A percentile compares a stretch with the other conserved stretches of the same genome.
These are phyloP conservation scores for Prunella vulgaris DNA, from an alignment of 257 asterid species.

Conservation along the genomic window DNA sequence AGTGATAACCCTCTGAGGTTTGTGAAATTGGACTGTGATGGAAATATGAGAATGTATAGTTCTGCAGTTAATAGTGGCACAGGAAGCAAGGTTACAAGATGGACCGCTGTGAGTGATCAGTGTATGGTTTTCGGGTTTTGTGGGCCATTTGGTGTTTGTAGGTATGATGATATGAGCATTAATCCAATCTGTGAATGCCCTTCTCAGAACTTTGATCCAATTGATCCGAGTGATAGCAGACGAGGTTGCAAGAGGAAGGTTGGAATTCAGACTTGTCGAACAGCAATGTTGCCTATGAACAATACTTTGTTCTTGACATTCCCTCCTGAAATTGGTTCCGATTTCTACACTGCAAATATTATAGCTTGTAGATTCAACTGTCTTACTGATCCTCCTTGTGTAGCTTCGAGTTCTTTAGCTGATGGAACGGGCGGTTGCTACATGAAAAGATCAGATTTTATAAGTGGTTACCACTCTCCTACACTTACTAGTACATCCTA, in stretches of 20 bases:
- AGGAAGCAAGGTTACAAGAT: constrained; percentile 37
- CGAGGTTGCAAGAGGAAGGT: constrained; percentile 54
- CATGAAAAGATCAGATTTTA: constrained; percentile 36
- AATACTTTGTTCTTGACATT: constrained; percentile 49
- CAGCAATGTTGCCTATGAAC: constrained; percentile 45
- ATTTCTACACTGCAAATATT: constrained; percentile 36
- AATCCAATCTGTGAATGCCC: constrained; percentile 59
- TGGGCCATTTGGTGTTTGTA: constrained; percentile 68
- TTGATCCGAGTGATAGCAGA: constrained; percentile 45
- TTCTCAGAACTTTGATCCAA: constrained; percentile 47
- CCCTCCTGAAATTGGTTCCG: constrained; percentile 31
- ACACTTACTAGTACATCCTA: constrained; percentile 59
- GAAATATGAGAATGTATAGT: constrained; percentile 71
- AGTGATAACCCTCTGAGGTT: constrained; percentile 37
- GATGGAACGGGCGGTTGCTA: constrained; percentile 71
- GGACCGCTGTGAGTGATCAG: constrained; percentile 77
- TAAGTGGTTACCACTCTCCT: constrained; percentile 60
- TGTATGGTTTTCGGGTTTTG: constrained; percentile 71
- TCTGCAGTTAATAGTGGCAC: constrained; percentile 40
- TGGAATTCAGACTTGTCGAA: constrained; percentile 39
- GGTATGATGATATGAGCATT: constrained; percentile 35
- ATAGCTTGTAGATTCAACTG: constrained; percentile 49
- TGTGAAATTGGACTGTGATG: constrained; percentile 68
- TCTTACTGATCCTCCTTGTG: constrained; percentile 33
- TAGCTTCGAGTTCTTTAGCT: constrained; percentile 61